Percentiles rank a stretch among this genome's conserved stretches.
These are phyloP conservation scores for Blastobotrys persicus DNA, from an alignment of 1,139 yeast genomes.

Conservation along the genomic window DNA sequence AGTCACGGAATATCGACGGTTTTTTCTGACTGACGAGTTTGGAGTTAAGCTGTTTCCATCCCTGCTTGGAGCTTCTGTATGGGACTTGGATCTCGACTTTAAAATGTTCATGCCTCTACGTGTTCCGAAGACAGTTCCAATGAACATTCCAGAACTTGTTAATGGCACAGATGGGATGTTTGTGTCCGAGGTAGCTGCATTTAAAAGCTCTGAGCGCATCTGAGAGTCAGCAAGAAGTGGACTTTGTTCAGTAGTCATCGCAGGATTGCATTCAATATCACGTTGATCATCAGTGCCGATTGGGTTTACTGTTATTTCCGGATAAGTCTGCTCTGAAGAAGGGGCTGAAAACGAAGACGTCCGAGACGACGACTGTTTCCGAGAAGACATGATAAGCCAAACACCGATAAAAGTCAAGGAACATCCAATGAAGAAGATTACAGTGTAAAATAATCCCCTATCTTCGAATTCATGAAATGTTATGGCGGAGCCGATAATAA, in stretches of 20 bases:
- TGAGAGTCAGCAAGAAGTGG: neutral
- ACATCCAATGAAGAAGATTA: slow-evolving; percentile 39
- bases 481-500: slow-evolving; percentile 42
- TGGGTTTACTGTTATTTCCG: neutral
- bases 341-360: slow-evolving; percentile 2
- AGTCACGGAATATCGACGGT: neutral
- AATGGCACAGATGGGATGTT: slow-evolving; percentile 13
- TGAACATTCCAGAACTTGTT: slow-evolving; percentile 14
- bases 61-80: neutral
- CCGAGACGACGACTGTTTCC: neutral
- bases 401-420: slow-evolving; percentile 43
- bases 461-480: slow-evolving; percentile 42
- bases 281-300: neutral
- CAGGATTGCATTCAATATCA: neutral
- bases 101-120: slow-evolving; percentile 10
- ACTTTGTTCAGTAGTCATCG: neutral
- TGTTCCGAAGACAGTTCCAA: slow-evolving; percentile 13
- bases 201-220: neutral
- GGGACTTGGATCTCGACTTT: slow-evolving; percentile 4
- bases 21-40: neutral
- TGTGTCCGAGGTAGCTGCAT: neutral
- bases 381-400: slow-evolving; percentile 35
- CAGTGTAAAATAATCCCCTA: slow-evolving; percentile 26
- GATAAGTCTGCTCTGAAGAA: neutral
- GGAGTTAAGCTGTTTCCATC: neutral